These are phyloP conservation scores for Camellia oleifera DNA, from an alignment of 179 eudicot species.

Conservation along the genomic window DNA sequence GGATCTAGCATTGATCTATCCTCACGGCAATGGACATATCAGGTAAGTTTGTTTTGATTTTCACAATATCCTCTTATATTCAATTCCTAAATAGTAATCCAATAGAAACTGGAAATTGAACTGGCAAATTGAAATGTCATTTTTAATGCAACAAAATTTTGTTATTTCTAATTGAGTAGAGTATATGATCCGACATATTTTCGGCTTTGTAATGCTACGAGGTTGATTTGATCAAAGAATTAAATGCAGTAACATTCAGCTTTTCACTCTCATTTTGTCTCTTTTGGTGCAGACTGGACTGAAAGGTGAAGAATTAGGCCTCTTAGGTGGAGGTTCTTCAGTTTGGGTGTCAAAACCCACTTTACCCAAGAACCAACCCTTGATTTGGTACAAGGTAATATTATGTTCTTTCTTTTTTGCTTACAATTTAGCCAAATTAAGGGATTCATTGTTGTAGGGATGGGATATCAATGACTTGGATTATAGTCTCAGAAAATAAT, in stretches of 20 bases:
- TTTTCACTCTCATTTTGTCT: not conserved
- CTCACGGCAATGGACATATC: slow-evolving; percentile 75
- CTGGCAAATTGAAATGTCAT: not conserved
- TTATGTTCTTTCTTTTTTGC: not conserved
- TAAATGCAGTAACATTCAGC: not conserved
- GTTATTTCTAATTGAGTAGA: not conserved
- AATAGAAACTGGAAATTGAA: not conserved
- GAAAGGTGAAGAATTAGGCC: slow-evolving; percentile 73
- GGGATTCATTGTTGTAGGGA: not conserved
- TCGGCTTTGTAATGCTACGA: not conserved
- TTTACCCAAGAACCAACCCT: slow-evolving; percentile 71
- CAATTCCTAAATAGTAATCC: not conserved
- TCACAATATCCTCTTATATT: not conserved
- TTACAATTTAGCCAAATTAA: not conserved
- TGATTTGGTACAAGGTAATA: slow-evolving; percentile 92
- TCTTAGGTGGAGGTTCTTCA: slow-evolving; percentile 58
- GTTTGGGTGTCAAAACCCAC: slow-evolving; percentile 58
- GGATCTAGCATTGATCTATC: slow-evolving; percentile 61
- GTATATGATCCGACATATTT: not conserved
- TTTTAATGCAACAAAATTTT: not conserved
- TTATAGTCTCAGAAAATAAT: not conserved
- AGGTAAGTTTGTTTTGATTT: slow-evolving; percentile 34
- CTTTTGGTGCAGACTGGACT: slow-evolving; percentile 57
- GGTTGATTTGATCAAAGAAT: not conserved
- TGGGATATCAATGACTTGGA: not conserved